Conservation (phyloP, 1,284 basidiomycete species). For the Leccinum olivaceoglutinosum region DNA sequence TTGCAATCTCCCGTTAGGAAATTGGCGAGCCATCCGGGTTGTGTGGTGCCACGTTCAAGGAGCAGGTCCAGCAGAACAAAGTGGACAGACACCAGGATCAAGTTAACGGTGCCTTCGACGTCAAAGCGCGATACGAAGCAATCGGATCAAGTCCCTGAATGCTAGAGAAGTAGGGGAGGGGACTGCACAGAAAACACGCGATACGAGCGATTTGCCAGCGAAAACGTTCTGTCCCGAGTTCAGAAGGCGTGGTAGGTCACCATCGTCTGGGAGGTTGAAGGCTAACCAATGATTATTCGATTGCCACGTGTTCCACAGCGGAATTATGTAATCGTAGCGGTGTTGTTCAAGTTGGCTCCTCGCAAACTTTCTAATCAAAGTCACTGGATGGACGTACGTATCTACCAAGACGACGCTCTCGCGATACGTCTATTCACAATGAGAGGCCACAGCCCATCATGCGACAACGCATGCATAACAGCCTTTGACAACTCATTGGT, state of each 20-base stretch:
- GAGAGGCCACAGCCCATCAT: too few relatives aligned
- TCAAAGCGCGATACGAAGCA: conserved; percentile 7
- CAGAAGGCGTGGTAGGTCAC: not conserved
- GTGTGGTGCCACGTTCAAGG: not conserved
- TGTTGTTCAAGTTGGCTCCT: too few relatives aligned
- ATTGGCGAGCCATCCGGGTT: not conserved
- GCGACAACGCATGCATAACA: too few relatives aligned
- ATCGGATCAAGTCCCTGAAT: conserved; percentile 17
- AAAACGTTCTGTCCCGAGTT: not conserved
- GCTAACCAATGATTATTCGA: not conserved
- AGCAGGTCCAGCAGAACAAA: not conserved
- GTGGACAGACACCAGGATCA: not conserved
- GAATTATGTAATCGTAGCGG: too few relatives aligned
- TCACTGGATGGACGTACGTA: too few relatives aligned
- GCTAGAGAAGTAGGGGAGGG: not conserved
- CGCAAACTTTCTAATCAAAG: too few relatives aligned
- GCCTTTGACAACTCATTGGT: too few relatives aligned
- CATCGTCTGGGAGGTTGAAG: not conserved
- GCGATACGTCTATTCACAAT: too few relatives aligned
- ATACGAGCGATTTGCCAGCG: conserved; percentile 2
- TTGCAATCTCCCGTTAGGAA: not conserved
- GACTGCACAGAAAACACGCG: conserved; percentile 5
- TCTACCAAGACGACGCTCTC: too few relatives aligned
- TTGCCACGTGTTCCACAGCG: too few relatives aligned
- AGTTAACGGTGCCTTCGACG: conserved; percentile 15